Evolutionary conservation across 2,329 filamentous ascomycete genomes (phyloP), one percentile per base, ranked within the genome.

Genomic region (Colletotrichum incanum): DNA sequence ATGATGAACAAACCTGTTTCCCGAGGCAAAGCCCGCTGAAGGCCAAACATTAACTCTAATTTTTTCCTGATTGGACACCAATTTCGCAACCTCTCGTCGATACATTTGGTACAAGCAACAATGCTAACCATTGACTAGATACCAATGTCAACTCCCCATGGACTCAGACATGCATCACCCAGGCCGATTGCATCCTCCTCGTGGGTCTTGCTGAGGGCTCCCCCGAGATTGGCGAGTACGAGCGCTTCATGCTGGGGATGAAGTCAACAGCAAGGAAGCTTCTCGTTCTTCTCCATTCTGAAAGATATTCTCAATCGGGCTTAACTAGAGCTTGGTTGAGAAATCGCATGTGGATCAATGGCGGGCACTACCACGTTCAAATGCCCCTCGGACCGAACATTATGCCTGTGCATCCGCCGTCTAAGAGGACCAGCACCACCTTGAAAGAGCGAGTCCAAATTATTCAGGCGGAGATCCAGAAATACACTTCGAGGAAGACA

Each of bases 141-240:
- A 99, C 97, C 5, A 98, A 92, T 73, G 96, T 98, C 77, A 98
- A 98, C 77, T 94, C 97, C 1, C 95, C 96, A 0, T 99, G 96
- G 96, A 99, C 97, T 0, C 95, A 98, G 78, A 98, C 96, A 0
- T 99, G 97, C 80, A 98, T 99, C 75, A 93, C 93, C 20, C 96
- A 99, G 82, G 96, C 96, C 1, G 96, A 99, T 82, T 98, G 95
- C 76, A 98, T 99, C 74, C 87, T 99, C 9, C 87, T 99, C 11
- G 94, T 99, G 37, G 96, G 95, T 0, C 84, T 98, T 18, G 96
- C 95, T 0, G 96, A 98, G 79, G 93, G 93, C 0, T 97, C 95
- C 3, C 93, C 96, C 0, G 92, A 90, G 55, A 96, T 98, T 75
- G 96, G 96, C 52, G 97, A 99, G 80, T 99, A 98, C 76, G 96